A percentile compares a stretch with the other conserved stretches of the same genome.
These are phyloP conservation scores for Butyriboletus appendiculatus DNA, from an alignment of 1,284 basidiomycete species.

Conservation along the genomic window DNA sequence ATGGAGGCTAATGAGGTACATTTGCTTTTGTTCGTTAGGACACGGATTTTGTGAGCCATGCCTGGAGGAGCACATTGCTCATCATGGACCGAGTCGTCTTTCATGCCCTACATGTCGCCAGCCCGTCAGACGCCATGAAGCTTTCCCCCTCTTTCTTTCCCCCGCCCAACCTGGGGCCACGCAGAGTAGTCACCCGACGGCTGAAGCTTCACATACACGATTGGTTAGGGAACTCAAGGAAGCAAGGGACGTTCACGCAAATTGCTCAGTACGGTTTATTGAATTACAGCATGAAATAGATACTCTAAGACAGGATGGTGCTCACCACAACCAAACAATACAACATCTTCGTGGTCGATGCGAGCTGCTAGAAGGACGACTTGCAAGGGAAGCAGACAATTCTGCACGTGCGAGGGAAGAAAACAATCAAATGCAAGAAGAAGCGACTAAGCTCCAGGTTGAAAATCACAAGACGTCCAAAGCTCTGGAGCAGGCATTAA, in stretches of 20 bases:
- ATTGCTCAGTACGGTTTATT: conserved; percentile 11
- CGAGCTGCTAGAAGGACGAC: conserved; percentile 13
- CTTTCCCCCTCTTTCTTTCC: conserved; percentile 28
- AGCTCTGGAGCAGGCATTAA: conserved; percentile 15
- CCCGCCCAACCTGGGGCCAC: conserved; percentile 14
- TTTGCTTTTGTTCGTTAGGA: conserved; percentile 23
- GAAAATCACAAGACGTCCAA: conserved; percentile 25
- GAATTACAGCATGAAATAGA: conserved; percentile 17
- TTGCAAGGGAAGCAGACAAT: conserved; percentile 9
- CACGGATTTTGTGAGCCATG: conserved; percentile 36
- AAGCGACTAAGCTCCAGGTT: conserved; percentile 21
- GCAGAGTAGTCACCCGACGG: neutral
- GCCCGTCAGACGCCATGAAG: conserved; percentile 28
- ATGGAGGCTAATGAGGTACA: conserved; percentile 11
- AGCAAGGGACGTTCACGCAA: conserved; percentile 12
- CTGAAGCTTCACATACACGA: conserved; percentile 8
- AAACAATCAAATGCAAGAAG: conserved; percentile 16
- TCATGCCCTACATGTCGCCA: conserved; percentile 34
- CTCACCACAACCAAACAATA: conserved; percentile 8
- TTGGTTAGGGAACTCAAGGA: conserved; percentile 19
- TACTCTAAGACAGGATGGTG: conserved; percentile 11
- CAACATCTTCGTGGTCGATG: conserved; percentile 18
- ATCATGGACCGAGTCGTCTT: neutral
- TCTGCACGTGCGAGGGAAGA: conserved; percentile 14
- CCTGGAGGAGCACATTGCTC: conserved; percentile 25